Percentiles rank a stretch among this genome's conserved stretches.
phyloP scores from a whole-genome alignment of 257 asterid genomes.

The Solanum chiquidenum region DNA sequence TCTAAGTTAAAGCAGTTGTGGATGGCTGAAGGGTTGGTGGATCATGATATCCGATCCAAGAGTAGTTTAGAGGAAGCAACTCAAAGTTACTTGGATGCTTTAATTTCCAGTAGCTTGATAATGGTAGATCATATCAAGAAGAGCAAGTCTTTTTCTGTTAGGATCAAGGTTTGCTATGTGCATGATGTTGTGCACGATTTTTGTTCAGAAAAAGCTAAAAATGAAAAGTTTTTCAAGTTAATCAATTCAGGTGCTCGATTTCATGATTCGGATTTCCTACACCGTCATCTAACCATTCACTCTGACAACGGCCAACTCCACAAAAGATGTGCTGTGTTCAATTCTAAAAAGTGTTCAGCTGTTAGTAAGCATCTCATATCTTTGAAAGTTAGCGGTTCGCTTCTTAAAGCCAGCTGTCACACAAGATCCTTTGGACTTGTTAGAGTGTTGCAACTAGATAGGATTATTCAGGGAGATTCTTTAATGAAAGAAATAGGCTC shows the following conservation, averaged over 20 bases:
- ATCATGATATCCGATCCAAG: not conserved
- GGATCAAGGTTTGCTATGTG: too few relatives aligned
- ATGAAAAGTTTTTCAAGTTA: not conserved
- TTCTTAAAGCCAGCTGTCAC: not conserved
- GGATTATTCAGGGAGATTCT: too few relatives aligned
- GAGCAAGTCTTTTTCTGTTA: too few relatives aligned
- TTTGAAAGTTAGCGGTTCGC: not conserved
- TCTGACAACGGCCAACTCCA: not conserved
- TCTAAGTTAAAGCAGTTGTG: constrained; percentile 3
- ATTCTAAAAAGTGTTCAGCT: not conserved
- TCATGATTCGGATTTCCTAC: not conserved
- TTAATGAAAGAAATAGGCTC: too few relatives aligned
- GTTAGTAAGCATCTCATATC: not conserved
- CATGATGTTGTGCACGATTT: constrained; percentile 1
- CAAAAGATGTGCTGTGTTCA: not conserved
- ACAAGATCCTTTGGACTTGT: constrained; percentile 1
- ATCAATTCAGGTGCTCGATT: not conserved
- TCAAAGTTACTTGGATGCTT: not conserved
- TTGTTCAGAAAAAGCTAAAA: constrained; percentile 9
- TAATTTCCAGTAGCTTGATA: not conserved
- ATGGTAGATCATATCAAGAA: not conserved
- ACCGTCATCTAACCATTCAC: not conserved
- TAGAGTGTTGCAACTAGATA: constrained; percentile 6
- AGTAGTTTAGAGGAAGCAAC: too few relatives aligned
- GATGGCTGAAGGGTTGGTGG: constrained; percentile 28